phyloP scores from a whole-genome alignment of 192 early-diverging fungal genomes.

The Coemansia sp. region DNA sequence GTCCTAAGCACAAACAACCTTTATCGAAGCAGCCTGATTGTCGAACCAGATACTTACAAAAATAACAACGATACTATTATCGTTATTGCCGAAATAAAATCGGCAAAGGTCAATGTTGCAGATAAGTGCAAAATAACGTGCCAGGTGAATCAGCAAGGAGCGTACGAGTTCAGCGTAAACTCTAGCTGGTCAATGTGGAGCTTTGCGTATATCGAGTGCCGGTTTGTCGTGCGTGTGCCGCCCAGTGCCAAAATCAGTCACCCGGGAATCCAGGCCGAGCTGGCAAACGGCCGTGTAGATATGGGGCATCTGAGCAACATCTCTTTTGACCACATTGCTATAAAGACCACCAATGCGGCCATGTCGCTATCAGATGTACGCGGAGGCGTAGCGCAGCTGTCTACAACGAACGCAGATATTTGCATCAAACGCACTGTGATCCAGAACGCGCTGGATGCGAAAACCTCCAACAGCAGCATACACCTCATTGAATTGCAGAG shows the following conservation, averaged over 20 bases:
- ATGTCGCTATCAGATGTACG: conserved; percentile 6
- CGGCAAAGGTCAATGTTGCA: conserved; percentile 1
- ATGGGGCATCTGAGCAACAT: conserved; percentile 17
- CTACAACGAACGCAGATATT: conserved; percentile 8
- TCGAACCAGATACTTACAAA: conserved; percentile 19
- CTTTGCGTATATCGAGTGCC: conserved; percentile 12
- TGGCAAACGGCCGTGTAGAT: conserved; percentile 15
- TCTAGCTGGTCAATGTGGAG: conserved; percentile 21
- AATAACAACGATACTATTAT: conserved; percentile 13
- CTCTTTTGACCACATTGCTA: conserved; percentile 8
- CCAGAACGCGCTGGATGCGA: not conserved
- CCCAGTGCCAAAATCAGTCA: conserved; percentile 1
- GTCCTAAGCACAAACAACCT: conserved; percentile 16
- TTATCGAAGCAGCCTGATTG: conserved; percentile 7
- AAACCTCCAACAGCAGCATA: conserved; percentile 17
- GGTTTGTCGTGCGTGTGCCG: conserved; percentile 19
- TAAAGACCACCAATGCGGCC: conserved; percentile 8
- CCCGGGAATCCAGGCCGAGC: conserved; percentile 17
- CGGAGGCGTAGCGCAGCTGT: not conserved
- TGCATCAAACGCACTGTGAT: not conserved
- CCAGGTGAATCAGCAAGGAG: conserved; percentile 11
- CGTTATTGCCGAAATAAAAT: conserved; percentile 16
- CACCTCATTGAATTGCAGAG: conserved; percentile 3
- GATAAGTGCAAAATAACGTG: conserved; percentile 11
- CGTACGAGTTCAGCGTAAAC: conserved; percentile 35